Base-by-base conservation (phyloP, 805 yeast species). In the Scheffersomyces ergatensis region DNA sequence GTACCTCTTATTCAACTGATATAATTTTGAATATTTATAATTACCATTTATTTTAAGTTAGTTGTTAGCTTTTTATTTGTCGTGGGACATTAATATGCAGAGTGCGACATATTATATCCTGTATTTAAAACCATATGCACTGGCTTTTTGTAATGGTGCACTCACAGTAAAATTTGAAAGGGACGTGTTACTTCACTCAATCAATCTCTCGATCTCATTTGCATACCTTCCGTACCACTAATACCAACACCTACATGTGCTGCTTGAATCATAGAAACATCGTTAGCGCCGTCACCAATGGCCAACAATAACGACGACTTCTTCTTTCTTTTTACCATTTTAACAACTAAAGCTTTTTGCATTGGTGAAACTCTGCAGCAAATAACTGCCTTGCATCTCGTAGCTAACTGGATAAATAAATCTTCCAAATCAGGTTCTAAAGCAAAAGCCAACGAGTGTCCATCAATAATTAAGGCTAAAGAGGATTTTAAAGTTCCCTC, bases 191-290 rank as follows among this genome's bases (percentile, higher is more conserved):
- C n/a, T n/a, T n/a, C n/a, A n/a, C n/a, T n/a, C n/a, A n/a, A n/a
- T n/a, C n/a, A n/a, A n/a, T n/a, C n/a, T n/a, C n/a, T n/a, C n/a
- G n/a, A n/a, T n/a, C n/a, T n/a, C n/a, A n/a, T n/a, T 65, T 93
- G 99, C 89, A 90, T 89, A 51, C 99, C 99, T 67, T 93, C 99
- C 92, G 89, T 85, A 49, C 99, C 99, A 64, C 95, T 87, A 47
- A 93, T 95, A 59, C 99, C 99, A 18, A 93, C 96, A 47, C 99
- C 99, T 39, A 93, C 97, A 62, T 93, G 98, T 0, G 99, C 99
- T 13, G 99, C 98, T 64, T 93, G 99, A 49, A 93, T 93, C 99
- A 93, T 93, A 26, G 96, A 85, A 31, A 93, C 99, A 67, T 93
- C 99, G 58, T 93, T 93, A 2, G 99, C 99, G 56, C 99, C 99